Base-by-base conservation (phyloP, 2,329 filamentous ascomycete species). In the Beauveria sp. region DNA sequence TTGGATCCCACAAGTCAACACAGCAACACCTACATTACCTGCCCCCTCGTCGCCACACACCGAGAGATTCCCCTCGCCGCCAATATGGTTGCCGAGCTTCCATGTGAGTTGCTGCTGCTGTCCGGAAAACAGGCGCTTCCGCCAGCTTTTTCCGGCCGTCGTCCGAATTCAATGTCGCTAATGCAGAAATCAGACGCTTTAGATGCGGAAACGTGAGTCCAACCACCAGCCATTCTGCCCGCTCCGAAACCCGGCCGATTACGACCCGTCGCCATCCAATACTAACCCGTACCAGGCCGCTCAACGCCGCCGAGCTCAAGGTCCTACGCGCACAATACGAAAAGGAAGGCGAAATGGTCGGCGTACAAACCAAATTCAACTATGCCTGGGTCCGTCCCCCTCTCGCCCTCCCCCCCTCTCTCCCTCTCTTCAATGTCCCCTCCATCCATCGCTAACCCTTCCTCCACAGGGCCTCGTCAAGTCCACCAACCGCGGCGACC, bases 321-420 rank as follows among this genome's bases (percentile, higher is more conserved):
- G 94, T 97, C 64, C 83, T 99, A 59, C 90, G 93, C 66, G 82
- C 90, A 63, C 94, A 99, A 75, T 99, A 94, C 74, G 93, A 97
- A 73, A 96, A 96, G 73, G 94, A 99, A 78, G 94, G 93, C 67
- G 91, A 96, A 70, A 96, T 96, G 80, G 93, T 96, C 63, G 92
- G 93, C 63, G 85, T 99, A 46, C 94, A 99, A 76, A 99, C 94
- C 64, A 97, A 97, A 74, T 99, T 99, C 84, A 99, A 99, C 85
- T 97, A 93, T 75, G 93, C 94, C 72, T 99, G 94, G 94, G 92
- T 96, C 84, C 61, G 80, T 67, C 41, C 48, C 46, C 37, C 41
- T 50, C 48, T 41, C 2, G 16, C 65, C 62, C 30, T 24, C 43
- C 26, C 61, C 52, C 28, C 55, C 26, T 59, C 51, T 44, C 55